A percentile compares a stretch with the other conserved stretches of the same genome.
Conservation (phyloP, 2,329 filamentous ascomycete genomes). For the Fonsecaea pedrosoi region DNA sequence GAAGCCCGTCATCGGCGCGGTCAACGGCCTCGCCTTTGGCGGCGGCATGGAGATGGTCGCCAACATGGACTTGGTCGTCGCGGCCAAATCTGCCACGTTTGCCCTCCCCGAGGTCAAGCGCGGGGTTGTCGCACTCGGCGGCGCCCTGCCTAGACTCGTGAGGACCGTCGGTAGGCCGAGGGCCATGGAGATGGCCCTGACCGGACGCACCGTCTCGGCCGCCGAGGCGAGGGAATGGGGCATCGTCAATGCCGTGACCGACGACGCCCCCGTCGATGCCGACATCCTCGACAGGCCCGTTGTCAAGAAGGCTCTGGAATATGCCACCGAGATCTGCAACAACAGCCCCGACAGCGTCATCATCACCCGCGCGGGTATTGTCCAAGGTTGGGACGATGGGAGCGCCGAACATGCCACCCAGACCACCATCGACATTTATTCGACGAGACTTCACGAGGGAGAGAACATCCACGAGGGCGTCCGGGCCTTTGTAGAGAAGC, state of each 20-base stretch:
- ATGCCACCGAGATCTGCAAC: slow-evolving; percentile 66
- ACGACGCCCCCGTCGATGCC: slow-evolving; percentile 30
- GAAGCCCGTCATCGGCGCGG: slow-evolving; percentile 77
- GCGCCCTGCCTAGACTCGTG: slow-evolving; percentile 72
- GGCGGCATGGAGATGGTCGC: slow-evolving; percentile 78
- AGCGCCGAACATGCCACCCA: slow-evolving; percentile 69
- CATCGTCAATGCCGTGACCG: slow-evolving; percentile 59
- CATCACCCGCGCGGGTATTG: slow-evolving; percentile 73
- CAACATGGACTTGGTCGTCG: slow-evolving; percentile 75
- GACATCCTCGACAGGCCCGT: slow-evolving; percentile 31
- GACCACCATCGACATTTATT: slow-evolving; percentile 62
- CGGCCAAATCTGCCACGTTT: slow-evolving; percentile 63
- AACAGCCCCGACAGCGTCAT: slow-evolving; percentile 78
- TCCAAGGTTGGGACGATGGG: slow-evolving; percentile 74
- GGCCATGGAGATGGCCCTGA: slow-evolving; percentile 74
- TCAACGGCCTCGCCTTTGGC: slow-evolving; percentile 76
- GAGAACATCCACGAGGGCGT: slow-evolving; percentile 79
- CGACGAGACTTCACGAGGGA: slow-evolving; percentile 50
- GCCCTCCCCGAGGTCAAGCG: slow-evolving; percentile 73
- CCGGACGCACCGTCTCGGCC: slow-evolving; percentile 66
- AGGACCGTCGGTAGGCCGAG: slow-evolving; percentile 70
- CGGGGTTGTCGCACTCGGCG: slow-evolving; percentile 73
- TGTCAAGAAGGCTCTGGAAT: slow-evolving; percentile 58
- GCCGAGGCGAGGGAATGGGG: slow-evolving; percentile 69
- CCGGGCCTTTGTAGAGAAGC: slow-evolving; percentile 76